Conservation (phyloP, 163 green algal genomes). For the Scenedesmus sp. region DNA sequence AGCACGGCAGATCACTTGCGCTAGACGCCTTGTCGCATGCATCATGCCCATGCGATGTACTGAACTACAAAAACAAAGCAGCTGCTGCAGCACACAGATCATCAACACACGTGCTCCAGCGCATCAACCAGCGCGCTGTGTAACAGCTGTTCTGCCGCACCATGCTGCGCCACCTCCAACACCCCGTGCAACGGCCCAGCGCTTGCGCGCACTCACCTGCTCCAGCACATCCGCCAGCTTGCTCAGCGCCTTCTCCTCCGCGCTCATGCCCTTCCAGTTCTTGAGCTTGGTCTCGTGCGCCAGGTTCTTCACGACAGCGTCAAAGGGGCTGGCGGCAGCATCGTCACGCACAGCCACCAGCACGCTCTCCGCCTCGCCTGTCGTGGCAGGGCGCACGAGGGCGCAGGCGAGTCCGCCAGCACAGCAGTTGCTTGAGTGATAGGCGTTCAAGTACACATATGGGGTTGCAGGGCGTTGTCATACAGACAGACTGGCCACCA, state of each 20-base stretch:
- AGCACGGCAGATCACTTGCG: no score
- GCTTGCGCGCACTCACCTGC: conserved; percentile 4
- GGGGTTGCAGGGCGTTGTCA: no score
- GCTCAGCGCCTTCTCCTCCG: conserved; percentile 61
- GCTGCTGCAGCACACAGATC: background rate
- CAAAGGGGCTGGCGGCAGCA: conserved; percentile 63
- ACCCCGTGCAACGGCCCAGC: background rate
- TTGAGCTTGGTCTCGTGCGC: conserved; percentile 71
- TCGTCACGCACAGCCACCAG: conserved; percentile 59
- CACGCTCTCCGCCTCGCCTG: conserved; percentile 64
- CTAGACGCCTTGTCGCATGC: no score
- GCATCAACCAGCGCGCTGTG: background rate
- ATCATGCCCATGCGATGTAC: no score
- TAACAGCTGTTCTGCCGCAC: background rate
- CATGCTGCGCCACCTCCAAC: background rate
- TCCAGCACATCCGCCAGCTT: conserved; percentile 60
- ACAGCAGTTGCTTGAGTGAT: background rate
- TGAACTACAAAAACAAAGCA: background rate
- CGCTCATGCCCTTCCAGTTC: conserved; percentile 59
- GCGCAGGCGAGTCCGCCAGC: background rate
- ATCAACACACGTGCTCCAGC: background rate
- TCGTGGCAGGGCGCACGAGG: background rate
- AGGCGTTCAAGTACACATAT: no score
- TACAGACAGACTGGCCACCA: no score
- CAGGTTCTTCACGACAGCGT: conserved; percentile 54